Evolutionary conservation across 306 rosid species (phyloP).

Genomic region (Alnus rubra): DNA sequence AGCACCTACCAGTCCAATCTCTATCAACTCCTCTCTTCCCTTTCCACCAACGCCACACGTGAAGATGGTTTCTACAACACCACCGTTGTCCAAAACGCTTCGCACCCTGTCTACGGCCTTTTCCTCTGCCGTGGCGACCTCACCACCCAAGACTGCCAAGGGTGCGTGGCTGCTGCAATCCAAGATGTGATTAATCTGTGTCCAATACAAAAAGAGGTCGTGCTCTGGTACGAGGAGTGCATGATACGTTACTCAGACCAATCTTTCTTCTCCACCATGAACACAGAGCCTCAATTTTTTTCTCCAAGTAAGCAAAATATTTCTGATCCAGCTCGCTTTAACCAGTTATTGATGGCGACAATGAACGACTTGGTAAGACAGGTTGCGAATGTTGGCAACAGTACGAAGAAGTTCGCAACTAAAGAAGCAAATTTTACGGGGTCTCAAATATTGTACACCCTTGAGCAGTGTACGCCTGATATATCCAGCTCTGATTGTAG

Average conservation of each 20-base stretch:
- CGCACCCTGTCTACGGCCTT: conserved; percentile 38
- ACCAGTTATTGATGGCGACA: background rate
- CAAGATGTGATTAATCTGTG: conserved; percentile 15
- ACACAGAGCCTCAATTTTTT: background rate
- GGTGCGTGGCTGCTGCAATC: conserved; percentile 39
- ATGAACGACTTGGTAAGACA: conserved; percentile 21
- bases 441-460: conserved; percentile 28
- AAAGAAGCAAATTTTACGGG: background rate
- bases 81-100: conserved; percentile 19
- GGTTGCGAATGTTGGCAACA: conserved; percentile 6
- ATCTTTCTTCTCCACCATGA: conserved; percentile 29
- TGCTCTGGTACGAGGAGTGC: conserved; percentile 55
- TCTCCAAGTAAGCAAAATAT: no score
- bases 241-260: conserved; percentile 35
- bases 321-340: background rate
- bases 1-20: no score
- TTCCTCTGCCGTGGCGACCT: conserved; percentile 48
- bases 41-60: no score
- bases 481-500: background rate
- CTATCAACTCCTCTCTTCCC: no score
- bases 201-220: conserved; percentile 32
- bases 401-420: no score
- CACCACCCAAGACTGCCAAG: conserved; percentile 36
- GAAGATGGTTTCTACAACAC: background rate
- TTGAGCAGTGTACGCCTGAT: background rate